Evolutionary conservation across 2,329 filamentous ascomycete genomes (phyloP).

Genomic region (Trichoderma asperellum): DNA sequence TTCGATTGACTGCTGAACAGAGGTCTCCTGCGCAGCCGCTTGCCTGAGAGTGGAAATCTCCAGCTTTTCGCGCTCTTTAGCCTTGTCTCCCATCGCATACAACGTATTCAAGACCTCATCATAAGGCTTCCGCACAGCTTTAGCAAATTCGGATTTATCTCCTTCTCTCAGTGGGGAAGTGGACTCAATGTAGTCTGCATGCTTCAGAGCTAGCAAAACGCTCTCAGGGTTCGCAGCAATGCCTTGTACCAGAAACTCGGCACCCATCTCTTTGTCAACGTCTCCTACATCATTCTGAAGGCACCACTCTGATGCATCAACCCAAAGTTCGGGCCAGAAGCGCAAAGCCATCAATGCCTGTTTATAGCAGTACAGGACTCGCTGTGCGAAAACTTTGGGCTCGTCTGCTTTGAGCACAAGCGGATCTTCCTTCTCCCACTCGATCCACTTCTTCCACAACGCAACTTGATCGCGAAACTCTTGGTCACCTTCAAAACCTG

Average conservation of each 20-base stretch:
- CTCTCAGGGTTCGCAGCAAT: slow-evolving; percentile 92
- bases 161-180: slow-evolving; percentile 77
- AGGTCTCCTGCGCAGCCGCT: slow-evolving; percentile 46
- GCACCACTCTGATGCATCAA: slow-evolving; percentile 91
- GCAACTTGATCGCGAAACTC: slow-evolving; percentile 85
- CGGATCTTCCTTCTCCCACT: slow-evolving; percentile 93
- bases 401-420: slow-evolving; percentile 86
- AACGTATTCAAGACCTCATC: slow-evolving; percentile 81
- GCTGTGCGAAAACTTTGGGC: slow-evolving; percentile 70
- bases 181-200: slow-evolving; percentile 83
- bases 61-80: slow-evolving; percentile 64
- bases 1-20: slow-evolving; percentile 46
- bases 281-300: slow-evolving; percentile 72
- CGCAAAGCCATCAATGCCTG: slow-evolving; percentile 90
- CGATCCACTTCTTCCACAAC: slow-evolving; percentile 91
- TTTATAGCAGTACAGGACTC: slow-evolving; percentile 88
- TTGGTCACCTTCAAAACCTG: slow-evolving; percentile 82
- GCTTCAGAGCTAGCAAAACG: slow-evolving; percentile 84
- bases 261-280: slow-evolving; percentile 65
- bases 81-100: slow-evolving; percentile 81
- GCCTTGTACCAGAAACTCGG: slow-evolving; percentile 79
- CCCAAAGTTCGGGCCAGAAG: slow-evolving; percentile 97
- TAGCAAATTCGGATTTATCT: slow-evolving; percentile 75
- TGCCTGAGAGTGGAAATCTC: slow-evolving; percentile 63
- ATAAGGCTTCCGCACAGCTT: slow-evolving; percentile 80